phyloP scores from a whole-genome alignment of 2,329 filamentous ascomycete genomes.

The Apiospora rasikravindrae region DNA sequence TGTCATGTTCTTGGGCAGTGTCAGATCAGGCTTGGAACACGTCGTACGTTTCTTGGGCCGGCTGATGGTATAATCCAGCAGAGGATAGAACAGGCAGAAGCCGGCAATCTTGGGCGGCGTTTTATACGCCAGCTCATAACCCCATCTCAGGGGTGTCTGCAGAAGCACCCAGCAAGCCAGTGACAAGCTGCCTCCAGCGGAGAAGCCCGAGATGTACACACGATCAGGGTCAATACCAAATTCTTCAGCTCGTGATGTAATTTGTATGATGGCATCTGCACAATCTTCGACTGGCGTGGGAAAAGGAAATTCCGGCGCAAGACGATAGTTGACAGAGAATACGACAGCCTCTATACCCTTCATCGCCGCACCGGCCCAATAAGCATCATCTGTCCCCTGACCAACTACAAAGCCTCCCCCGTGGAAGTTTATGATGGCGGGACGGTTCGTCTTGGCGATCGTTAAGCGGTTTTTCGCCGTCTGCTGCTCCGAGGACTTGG shows the following conservation, averaged over 20 bases:
- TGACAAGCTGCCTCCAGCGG: conserved; percentile 62
- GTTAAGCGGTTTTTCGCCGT: background rate
- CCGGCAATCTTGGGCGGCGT: conserved; percentile 54
- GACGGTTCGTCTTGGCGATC: conserved; percentile 35
- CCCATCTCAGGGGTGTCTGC: conserved; percentile 31
- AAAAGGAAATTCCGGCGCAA: conserved; percentile 68
- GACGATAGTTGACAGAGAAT: conserved; percentile 69
- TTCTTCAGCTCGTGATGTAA: conserved; percentile 58
- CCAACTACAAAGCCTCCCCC: conserved; percentile 71
- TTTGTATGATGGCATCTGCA: conserved; percentile 65
- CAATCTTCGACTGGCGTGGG: conserved; percentile 69
- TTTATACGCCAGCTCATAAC: conserved; percentile 36
- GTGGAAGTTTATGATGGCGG: conserved; percentile 69
- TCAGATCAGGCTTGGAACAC: conserved; percentile 60
- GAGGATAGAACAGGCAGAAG: conserved; percentile 65
- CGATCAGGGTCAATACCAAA: conserved; percentile 61
- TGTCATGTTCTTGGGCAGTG: conserved; percentile 61
- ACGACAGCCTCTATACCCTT: conserved; percentile 60
- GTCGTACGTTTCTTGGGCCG: conserved; percentile 59
- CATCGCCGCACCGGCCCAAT: conserved; percentile 60
- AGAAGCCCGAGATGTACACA: conserved; percentile 67
- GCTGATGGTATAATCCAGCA: conserved; percentile 63
- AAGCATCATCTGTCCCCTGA: conserved; percentile 65
- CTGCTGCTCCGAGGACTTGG: conserved; percentile 24
- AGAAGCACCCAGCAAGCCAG: conserved; percentile 44